These are phyloP conservation scores for Coemansia sp. DNA, from an alignment of 192 early-diverging fungal genomes.

Conservation along the genomic window DNA sequence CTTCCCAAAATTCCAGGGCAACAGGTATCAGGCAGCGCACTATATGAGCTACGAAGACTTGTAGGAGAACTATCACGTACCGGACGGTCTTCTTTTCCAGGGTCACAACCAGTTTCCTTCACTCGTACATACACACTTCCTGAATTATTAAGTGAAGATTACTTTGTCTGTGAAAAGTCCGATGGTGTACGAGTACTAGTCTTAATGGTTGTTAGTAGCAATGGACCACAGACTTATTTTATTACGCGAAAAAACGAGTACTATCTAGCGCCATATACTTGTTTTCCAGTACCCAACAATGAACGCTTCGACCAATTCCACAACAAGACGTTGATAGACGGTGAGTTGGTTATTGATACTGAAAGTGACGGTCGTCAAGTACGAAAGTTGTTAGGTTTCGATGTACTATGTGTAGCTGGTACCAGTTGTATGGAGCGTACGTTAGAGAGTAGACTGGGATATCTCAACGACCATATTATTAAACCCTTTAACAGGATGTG, in stretches of 20 bases:
- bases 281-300: constrained; percentile 62
- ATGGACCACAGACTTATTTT: constrained; percentile 9
- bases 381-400: constrained; percentile 63
- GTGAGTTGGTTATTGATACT: constrained; percentile 82
- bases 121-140: constrained; percentile 12
- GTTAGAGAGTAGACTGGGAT: constrained; percentile 69
- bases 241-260: constrained; percentile 80
- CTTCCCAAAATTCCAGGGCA: constrained; percentile 25
- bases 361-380: constrained; percentile 59
- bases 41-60: constrained; percentile 12
- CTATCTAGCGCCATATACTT: constrained; percentile 57
- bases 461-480: constrained; percentile 63
- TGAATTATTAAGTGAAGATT: constrained; percentile 38
- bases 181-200: constrained; percentile 73
- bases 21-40: background rate
- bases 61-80: constrained; percentile 11
- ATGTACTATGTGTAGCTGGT: constrained; percentile 65
- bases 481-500: constrained; percentile 53
- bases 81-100: constrained; percentile 15
- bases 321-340: constrained; percentile 80
- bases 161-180: constrained; percentile 81
- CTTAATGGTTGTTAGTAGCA: constrained; percentile 11
- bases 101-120: constrained; percentile 45
- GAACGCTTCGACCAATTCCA: constrained; percentile 51
- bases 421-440: constrained; percentile 57